These are phyloP conservation scores for Sapria himalayana DNA, from an alignment of 345 rosid genomes.

Conservation along the genomic window DNA sequence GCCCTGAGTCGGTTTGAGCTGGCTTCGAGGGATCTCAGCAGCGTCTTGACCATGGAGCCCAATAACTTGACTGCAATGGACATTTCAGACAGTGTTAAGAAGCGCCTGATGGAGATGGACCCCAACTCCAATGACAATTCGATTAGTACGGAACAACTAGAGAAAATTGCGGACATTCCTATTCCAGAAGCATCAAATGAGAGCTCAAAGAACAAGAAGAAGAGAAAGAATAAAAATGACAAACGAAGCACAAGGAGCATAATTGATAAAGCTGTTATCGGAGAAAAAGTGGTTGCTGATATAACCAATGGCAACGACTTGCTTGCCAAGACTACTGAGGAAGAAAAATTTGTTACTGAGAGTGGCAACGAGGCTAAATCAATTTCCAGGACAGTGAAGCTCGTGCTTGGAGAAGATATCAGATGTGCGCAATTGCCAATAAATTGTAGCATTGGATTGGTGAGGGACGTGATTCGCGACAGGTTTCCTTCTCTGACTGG, in stretches of 20 bases:
- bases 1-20: slow-evolving; percentile 68
- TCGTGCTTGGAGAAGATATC: slow-evolving; percentile 84
- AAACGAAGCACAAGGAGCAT: slow-evolving; percentile 12
- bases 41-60: slow-evolving; percentile 66
- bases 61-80: slow-evolving; percentile 57
- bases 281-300: slow-evolving; percentile 10
- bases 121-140: slow-evolving; percentile 43
- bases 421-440: slow-evolving; percentile 70
- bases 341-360: slow-evolving; percentile 18
- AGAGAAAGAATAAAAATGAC: slow-evolving; percentile 9
- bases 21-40: slow-evolving; percentile 68
- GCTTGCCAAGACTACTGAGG: slow-evolving; percentile 25
- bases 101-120: slow-evolving; percentile 43
- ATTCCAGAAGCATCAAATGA: slow-evolving; percentile 40
- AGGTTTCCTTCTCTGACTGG: slow-evolving; percentile 64
- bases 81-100: slow-evolving; percentile 45
- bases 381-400: slow-evolving; percentile 50
- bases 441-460: slow-evolving; percentile 39
- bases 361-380: slow-evolving; percentile 27
- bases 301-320: slow-evolving; percentile 31
- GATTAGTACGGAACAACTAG: slow-evolving; percentile 22
- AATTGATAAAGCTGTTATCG: slow-evolving; percentile 19
- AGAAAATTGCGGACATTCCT: slow-evolving; percentile 16
- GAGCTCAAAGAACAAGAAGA: slow-evolving; percentile 46
- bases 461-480: slow-evolving; percentile 59